Base-by-base conservation (phyloP, 2,329 filamentous ascomycete genomes). In the Beauveria sp. region DNA sequence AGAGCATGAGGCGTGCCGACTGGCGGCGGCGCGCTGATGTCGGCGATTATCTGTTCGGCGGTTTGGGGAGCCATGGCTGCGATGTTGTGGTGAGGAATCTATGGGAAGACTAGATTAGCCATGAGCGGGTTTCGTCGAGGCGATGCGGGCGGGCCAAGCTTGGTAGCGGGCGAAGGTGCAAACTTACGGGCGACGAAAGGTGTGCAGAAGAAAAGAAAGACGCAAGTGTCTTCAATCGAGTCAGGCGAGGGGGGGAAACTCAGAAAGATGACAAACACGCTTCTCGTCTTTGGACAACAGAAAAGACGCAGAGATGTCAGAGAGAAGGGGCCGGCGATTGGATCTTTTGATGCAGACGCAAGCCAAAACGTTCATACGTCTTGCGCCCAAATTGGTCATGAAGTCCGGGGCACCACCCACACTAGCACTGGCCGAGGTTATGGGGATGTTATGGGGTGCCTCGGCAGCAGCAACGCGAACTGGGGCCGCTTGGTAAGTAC, bases 1-100 rank as follows among this genome's bases (percentile, higher is more conserved):
- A 96, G 79, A 54, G 88, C 89, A 72, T 94, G 94, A 2, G 92
- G 90, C 56, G 84, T 78, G 64, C 91, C 91, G 10, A 87, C 83
- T 3, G 91, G 87, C 55, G 91, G 91, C 18, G 84, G 80, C 61
- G 77, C 71, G 56, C 80, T 75, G 61, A 91, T 75, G 71, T 86
- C 83, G 26, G 54, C 37, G 41, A 55, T 57, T 20, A 59, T 24
- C 26, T 59, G 57, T 20, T 59, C 57, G 28, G 41, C 48, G 26
- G 57, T 53, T 47, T 53, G 48, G 24, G 48, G 57, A 20, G 57
- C 50, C 57, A 59, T 59, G 40, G 37, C 50, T 47, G 41, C 41
- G 57, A n/a, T 60, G 72, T 66, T 73, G 76, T 74, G 63, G 61
- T 67, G 67, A 54, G 59, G 37, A 46, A 37, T 14, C 52, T 51